Base-by-base conservation (phyloP, 164 flowering plant species). In the Akebia trifoliata region DNA sequence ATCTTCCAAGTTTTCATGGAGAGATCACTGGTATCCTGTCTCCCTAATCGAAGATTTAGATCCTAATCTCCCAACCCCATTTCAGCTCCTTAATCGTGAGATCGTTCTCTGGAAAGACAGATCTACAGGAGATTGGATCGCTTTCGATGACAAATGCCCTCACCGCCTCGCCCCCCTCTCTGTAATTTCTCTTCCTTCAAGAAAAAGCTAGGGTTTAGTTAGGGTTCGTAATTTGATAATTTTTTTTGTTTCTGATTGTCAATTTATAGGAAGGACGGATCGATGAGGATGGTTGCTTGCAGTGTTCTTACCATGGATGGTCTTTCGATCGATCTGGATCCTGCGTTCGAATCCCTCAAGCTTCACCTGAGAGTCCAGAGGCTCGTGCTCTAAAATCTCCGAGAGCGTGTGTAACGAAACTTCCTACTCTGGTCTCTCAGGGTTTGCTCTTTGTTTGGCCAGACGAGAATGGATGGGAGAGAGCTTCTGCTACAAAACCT, bases 401-500 rank as follows among this genome's bases (percentile, higher is more conserved):
- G 0, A 78, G 89, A 67, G 98, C 98, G 0, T 89, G 97, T 65
- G 90, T 74, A 2, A 81, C 81, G 0, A 84, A 72, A 68, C 71
- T 90, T 54, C 97, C 99, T 2, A 90, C 96, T 0, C 75, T 79
- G 70, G 90, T 85, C 34, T 93, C 99, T 62, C 97, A 93, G 64
- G 99, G 99, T 24, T 68, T 93, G 69, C 94, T 93, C 46, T 93
- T 90, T 73, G 99, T 93, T 63, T 93, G 97, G 97, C 97, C 99
- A 2, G 96, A 93, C 69, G 97, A 93, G 70, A 86, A 87, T 70
- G 95, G 97, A 4, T 80, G 72, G 87, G 92, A 90, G 68, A 81
- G 81, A 79, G 92, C 97, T 64, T 63, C 63, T 44, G 77, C 81
- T 54, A 76, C 95, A 15, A 59, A 78, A 55, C 89, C 96, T 43